Evolutionary conservation across 116 monocot genomes (phyloP), one percentile per base, ranked within the genome.

Genomic region (Trichopus zeylanicus): DNA sequence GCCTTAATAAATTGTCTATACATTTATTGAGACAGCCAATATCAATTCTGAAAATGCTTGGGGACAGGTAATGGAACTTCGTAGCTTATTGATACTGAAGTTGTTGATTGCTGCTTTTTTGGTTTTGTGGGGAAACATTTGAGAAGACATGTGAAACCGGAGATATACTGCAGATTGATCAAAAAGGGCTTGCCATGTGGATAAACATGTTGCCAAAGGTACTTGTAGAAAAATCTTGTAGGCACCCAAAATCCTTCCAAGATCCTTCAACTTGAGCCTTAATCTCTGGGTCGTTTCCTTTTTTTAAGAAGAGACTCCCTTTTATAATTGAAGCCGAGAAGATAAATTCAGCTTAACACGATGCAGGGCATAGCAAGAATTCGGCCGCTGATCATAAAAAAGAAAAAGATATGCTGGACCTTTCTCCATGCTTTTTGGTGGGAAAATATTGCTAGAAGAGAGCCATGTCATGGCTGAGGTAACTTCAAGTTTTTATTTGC

Each of bases 71-170:
- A n/a, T n/a, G n/a, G n/a, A 30, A 15, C 27, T 55, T 55, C 2
- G 12, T 18, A 8, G 2, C 11, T 4, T 55, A 12, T 8, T 31
- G 18, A 10, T 29, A 29, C 29, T 26, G 10, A 26, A 5, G 3
- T 2, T 30, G 10, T 27, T 15, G 6, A 0, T 26, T 1, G 26
- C 6, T 26, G 8, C 10, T 53, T 53, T 11, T 24, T 23, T 55
- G 26, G 55, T 55, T 55, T 15, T 57, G 57, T 21, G 34, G 57
- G 57, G 57, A 57, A 16, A 21, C 7, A 6, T 57, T 31, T 57
- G 16, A 21, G 34, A 57, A 57, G 18, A 57, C 20, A 8, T 57
- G 20, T 19, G 22, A 57, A 7, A 33, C 15, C 29, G 22, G 0
- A 29, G 21, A 57, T 34, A 23, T 31, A 29, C 15, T 57, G 7